Conservation (phyloP, 306 rosid species). For the Casuarina equisetifolia region DNA sequence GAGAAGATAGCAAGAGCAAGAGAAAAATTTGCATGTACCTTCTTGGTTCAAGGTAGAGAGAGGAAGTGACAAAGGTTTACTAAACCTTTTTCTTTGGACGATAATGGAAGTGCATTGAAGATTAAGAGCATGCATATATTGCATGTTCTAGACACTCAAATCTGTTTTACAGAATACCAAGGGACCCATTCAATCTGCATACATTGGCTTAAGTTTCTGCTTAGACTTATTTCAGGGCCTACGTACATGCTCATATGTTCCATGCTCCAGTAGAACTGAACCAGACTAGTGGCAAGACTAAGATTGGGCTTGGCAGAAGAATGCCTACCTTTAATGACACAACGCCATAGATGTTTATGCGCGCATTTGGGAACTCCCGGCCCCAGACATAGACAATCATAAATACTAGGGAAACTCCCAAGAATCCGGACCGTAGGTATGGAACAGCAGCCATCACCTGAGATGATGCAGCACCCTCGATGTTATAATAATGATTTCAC, state of each 20-base stretch:
- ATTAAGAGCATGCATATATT: background rate
- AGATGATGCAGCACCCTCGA: background rate
- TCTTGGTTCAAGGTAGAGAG: too few species aligned
- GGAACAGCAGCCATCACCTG: slow-evolving; percentile 64
- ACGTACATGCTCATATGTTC: background rate
- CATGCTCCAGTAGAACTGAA: background rate
- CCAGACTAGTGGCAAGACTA: background rate
- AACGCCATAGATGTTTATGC: slow-evolving; percentile 56
- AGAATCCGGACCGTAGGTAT: slow-evolving; percentile 25
- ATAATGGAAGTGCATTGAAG: too few species aligned
- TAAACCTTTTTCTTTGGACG: too few species aligned
- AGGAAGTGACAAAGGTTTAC: too few species aligned
- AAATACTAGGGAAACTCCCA: slow-evolving; percentile 68
- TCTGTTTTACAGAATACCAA: background rate
- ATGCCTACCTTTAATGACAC: slow-evolving; percentile 62
- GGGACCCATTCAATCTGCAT: too few species aligned
- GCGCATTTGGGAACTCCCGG: slow-evolving; percentile 70
- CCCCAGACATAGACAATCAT: slow-evolving; percentile 75
- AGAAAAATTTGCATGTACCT: too few species aligned
- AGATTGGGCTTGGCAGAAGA: background rate
- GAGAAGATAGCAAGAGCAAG: too few species aligned
- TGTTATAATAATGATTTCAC: background rate
- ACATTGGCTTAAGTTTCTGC: too few species aligned
- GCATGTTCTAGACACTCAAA: background rate
- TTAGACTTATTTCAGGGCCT: background rate